Percentiles rank a stretch among this genome's conserved stretches.
Conservation (phyloP, 2,329 filamentous ascomycete genomes). For the Exophiala calicioides region DNA sequence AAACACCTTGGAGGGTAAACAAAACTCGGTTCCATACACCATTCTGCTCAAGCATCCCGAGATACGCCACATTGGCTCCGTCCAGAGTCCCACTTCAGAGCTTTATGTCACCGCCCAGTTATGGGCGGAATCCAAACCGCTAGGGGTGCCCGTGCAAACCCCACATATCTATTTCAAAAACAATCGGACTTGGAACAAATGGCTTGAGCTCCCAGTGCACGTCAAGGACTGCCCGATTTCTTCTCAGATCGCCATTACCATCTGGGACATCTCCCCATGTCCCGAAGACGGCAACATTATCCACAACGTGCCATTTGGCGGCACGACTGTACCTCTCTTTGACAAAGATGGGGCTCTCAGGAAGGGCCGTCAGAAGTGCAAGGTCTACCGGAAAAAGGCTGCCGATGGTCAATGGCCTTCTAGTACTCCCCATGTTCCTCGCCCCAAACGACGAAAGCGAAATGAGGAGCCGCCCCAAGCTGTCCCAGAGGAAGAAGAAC, state of each 20-base stretch:
- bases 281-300: conserved; percentile 68
- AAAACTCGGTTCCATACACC: conserved; percentile 73
- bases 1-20: conserved; percentile 74
- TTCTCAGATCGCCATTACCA: conserved; percentile 82
- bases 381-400: conserved; percentile 74
- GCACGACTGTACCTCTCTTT: conserved; percentile 89
- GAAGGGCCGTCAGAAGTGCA: conserved; percentile 90
- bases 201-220: conserved; percentile 82
- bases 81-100: conserved; percentile 75
- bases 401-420: conserved; percentile 84
- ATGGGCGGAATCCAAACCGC: conserved; percentile 92
- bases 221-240: conserved; percentile 81
- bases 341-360: conserved; percentile 87
- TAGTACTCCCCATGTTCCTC: conserved; percentile 70
- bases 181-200: conserved; percentile 82
- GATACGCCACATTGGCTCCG: conserved; percentile 83
- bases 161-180: conserved; percentile 87
- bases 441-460: conserved; percentile 56
- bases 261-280: conserved; percentile 90
- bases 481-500: conserved; percentile 75
- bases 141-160: conserved; percentile 90
- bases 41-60: conserved; percentile 76
- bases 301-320: conserved; percentile 87
- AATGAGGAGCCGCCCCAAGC: conserved; percentile 48
- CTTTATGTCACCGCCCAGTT: conserved; percentile 91